Evolutionary conservation across 441 rosid species (phyloP).

Genomic region (Isatis lusitanica): DNA sequence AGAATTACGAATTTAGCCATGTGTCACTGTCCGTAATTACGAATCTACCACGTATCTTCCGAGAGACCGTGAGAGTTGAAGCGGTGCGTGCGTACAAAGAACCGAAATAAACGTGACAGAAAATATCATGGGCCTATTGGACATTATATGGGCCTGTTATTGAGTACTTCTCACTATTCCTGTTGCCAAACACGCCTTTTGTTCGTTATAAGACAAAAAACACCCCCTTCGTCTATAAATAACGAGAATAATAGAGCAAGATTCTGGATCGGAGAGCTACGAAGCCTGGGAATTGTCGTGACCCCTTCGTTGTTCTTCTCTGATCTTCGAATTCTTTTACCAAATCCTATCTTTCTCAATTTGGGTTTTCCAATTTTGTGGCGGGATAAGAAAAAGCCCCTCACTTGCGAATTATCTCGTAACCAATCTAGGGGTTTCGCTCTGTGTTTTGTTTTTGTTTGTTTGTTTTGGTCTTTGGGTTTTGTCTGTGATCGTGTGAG

Average conservation of each 20-base stretch:
- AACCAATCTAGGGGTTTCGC: conserved; percentile 33
- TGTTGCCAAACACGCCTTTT: conserved; percentile 22
- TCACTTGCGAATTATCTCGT: conserved; percentile 4
- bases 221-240: not conserved
- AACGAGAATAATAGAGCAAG: not conserved
- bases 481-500: conserved; percentile 8
- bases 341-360: not conserved
- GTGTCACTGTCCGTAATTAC: conserved; percentile 20
- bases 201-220: not conserved
- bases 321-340: not conserved
- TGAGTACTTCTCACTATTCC: not conserved
- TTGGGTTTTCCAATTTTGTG: not conserved
- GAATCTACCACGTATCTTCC: conserved; percentile 23
- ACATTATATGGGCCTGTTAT: not conserved
- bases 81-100: not conserved
- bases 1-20: not conserved
- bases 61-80: not conserved
- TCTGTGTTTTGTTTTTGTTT: not conserved
- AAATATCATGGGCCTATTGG: not conserved
- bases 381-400: not conserved
- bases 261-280: conserved; percentile 28
- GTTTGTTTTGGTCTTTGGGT: not conserved
- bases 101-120: not conserved
- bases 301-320: conserved; percentile 14
- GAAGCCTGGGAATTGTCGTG: conserved; percentile 24